Evolutionary conservation across 1,139 yeast genomes (phyloP), one percentile per base, ranked within the genome.

Genomic region (Candida gigantensis): DNA sequence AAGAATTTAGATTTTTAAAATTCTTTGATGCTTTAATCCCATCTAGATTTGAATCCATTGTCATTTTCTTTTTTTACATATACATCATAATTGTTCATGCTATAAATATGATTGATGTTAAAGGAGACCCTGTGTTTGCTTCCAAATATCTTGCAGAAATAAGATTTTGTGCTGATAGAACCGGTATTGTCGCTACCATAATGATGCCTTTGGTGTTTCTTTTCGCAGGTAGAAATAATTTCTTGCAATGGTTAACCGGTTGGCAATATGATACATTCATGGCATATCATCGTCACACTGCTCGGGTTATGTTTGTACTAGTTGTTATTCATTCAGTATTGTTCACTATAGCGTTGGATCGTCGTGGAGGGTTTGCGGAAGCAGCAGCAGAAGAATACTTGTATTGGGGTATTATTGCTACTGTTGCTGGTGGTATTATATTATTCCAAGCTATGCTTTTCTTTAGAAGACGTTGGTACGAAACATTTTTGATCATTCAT

Each of bases 391-490:
- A 50, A 6, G 46, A 42, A 2, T 64, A 54, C 33, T 29, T 65
- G 16, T 41, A 50, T 6, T 63, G 65, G 61, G 72, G 72, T 15
- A 40, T 48, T n/a, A 38, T 61, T 13, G 69, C 62, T 1, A 50
- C 62, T 3, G 53, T 68, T 26, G 49, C 71, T 16, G 65, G 67
- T 9, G 50, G 62, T 9, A 28, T 73, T 2, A 57, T 68, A 23
- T 51, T 58, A 51, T 49, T 53, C 30, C 77, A 61, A 47, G 70
- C 74, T 3, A 45, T 74, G 37, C 52, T 68, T 27, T 51, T 44
- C 28, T 58, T 73, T 32, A 63, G 79, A 50, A 57, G 73, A 42
- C 53, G 44, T 23, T 64, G 64, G 62, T 74, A 74, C 43, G 79
- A 74, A 44, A 33, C 60, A 3, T 74, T 74, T 44, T 53, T 73